Percentiles rank a stretch among this genome's conserved stretches.
Conservation (phyloP, 1,284 basidiomycete species). For the Leccinum colubrinum region DNA sequence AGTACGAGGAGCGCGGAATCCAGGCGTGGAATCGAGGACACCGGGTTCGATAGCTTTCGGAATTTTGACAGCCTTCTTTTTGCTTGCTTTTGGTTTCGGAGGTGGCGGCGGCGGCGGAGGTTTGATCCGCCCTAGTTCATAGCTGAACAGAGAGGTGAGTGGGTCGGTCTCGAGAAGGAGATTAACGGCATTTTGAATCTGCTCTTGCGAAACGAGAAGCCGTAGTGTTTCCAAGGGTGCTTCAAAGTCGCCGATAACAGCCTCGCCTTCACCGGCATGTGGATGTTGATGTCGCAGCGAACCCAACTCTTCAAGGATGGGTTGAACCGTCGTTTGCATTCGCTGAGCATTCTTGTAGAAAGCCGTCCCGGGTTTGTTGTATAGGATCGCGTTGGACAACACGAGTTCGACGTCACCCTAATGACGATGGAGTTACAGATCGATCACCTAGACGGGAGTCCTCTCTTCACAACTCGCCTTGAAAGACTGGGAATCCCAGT, state of each 20-base stretch:
- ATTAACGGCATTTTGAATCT: conserved; percentile 50
- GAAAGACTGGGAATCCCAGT: too few species aligned
- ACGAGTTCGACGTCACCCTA: conserved; percentile 86
- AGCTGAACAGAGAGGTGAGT: conserved; percentile 37
- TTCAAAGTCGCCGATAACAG: conserved; percentile 66
- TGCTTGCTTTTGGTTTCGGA: too few species aligned
- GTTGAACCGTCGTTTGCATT: conserved; percentile 59
- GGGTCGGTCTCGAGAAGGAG: conserved; percentile 57
- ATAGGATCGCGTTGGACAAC: conserved; percentile 45
- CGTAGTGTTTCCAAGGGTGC: conserved; percentile 55
- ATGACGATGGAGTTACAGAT: background rate
- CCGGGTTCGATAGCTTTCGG: conserved; percentile 34
- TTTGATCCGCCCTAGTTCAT: too few species aligned
- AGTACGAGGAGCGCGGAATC: conserved; percentile 49
- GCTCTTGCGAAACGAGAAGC: conserved; percentile 50
- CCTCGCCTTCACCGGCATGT: background rate
- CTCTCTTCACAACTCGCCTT: conserved; percentile 11
- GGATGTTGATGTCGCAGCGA: conserved; percentile 19
- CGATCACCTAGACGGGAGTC: background rate
- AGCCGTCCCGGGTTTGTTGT: too few species aligned
- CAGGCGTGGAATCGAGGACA: conserved; percentile 30
- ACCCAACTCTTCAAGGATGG: conserved; percentile 60
- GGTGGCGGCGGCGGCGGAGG: too few species aligned
- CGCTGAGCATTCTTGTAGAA: too few species aligned
- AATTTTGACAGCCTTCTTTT: conserved; percentile 33